These are phyloP conservation scores for Peronospora belbahrii DNA, from an alignment of 352 stramenopile genomes.

Conservation along the genomic window DNA sequence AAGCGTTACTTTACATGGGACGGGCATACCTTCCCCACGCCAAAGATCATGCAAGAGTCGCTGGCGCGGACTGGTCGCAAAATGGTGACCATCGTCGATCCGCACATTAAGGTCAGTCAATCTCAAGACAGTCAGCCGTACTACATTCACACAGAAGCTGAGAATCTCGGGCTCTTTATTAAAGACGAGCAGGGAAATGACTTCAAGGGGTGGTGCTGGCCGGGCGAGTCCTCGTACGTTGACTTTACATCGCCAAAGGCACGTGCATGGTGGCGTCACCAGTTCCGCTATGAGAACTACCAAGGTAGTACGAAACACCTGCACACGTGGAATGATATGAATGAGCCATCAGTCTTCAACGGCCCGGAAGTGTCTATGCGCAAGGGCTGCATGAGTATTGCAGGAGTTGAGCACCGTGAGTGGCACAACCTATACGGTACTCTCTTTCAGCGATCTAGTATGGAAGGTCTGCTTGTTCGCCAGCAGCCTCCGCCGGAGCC, in stretches of 20 bases:
- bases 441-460: constrained; percentile 95
- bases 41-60: constrained; percentile 91
- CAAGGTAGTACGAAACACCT: constrained; percentile 86
- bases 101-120: constrained; percentile 97
- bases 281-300: constrained; percentile 95
- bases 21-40: constrained; percentile 91
- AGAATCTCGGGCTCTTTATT: constrained; percentile 90
- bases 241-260: constrained; percentile 94
- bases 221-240: constrained; percentile 96
- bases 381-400: constrained; percentile 89
- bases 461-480: constrained; percentile 85
- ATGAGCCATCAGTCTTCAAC: constrained; percentile 99
- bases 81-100: constrained; percentile 99
- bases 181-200: constrained; percentile 95
- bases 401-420: constrained; percentile 95
- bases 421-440: constrained; percentile 99
- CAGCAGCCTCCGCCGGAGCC: constrained; percentile 46
- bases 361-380: constrained; percentile 98
- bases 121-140: constrained; percentile 70
- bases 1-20: constrained; percentile 99
- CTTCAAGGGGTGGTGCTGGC: constrained; percentile 99
- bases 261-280: constrained; percentile 93
- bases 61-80: constrained; percentile 89
- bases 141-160: constrained; percentile 84
- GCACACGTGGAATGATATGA: constrained; percentile 99